A percentile compares a stretch with the other conserved stretches of the same genome.
phyloP scores from a whole-genome alignment of 768 basidiomycete species.

The Leccinum variicolor region DNA sequence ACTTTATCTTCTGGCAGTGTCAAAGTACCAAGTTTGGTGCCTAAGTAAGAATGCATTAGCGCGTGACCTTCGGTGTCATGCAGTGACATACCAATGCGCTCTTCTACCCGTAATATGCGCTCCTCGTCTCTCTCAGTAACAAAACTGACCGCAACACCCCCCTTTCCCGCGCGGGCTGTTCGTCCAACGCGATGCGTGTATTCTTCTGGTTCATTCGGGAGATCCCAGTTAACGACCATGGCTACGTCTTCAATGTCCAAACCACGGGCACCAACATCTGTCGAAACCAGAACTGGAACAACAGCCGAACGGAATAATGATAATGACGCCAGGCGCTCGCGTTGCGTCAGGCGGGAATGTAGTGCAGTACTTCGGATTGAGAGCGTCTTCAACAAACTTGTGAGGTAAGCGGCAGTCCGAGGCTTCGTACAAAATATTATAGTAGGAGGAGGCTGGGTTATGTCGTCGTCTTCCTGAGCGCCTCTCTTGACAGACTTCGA shows the following conservation, averaged over 20 bases:
- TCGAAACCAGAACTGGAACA: conserved; percentile 89
- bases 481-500: conserved; percentile 33
- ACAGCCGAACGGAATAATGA: conserved; percentile 81
- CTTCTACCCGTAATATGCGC: conserved; percentile 77
- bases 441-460: conserved; percentile 84
- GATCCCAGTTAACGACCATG: conserved; percentile 96
- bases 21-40: conserved; percentile 74
- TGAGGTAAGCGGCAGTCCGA: conserved; percentile 87
- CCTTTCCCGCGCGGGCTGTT: conserved; percentile 87
- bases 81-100: conserved; percentile 68
- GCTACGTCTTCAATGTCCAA: conserved; percentile 96
- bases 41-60: conserved; percentile 34
- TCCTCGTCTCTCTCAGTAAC: conserved; percentile 94
- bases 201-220: conserved; percentile 86
- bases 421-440: conserved; percentile 91
- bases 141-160: conserved; percentile 89
- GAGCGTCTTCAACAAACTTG: conserved; percentile 70
- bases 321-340: conserved; percentile 82
- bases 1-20: conserved; percentile 75
- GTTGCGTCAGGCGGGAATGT: conserved; percentile 91
- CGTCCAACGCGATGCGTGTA: conserved; percentile 95
- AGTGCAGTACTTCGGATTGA: conserved; percentile 83
- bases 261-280: conserved; percentile 94
- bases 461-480: conserved; percentile 42
- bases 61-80: not conserved